Conservation (phyloP, 805 yeast genomes). For the Suhomyces prunicola region DNA sequence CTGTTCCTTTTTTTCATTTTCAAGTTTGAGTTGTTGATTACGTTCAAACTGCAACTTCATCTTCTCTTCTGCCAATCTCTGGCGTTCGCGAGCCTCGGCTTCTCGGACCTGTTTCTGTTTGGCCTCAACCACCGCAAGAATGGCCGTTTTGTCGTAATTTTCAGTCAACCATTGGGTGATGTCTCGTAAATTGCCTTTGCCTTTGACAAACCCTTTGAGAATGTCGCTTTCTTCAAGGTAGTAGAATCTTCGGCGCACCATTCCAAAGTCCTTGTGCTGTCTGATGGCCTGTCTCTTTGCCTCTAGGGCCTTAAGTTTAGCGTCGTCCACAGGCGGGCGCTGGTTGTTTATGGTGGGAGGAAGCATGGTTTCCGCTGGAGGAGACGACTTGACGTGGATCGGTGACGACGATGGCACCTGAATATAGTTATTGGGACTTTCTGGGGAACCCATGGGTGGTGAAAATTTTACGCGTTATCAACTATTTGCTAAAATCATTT, state of each 20-base stretch:
- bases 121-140: slow-evolving; percentile 18
- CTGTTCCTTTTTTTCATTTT: slow-evolving; percentile 7
- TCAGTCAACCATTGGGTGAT: slow-evolving; percentile 37
- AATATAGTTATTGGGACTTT: slow-evolving; percentile 16
- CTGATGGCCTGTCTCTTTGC: slow-evolving; percentile 34
- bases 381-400: slow-evolving; percentile 27
- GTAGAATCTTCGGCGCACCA: slow-evolving; percentile 33
- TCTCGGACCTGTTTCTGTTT: slow-evolving; percentile 11
- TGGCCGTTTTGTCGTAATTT: slow-evolving; percentile 27
- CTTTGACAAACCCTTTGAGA: slow-evolving; percentile 41
- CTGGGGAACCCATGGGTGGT: not conserved
- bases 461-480: not conserved
- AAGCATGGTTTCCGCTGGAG: slow-evolving; percentile 10
- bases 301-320: slow-evolving; percentile 24
- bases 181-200: slow-evolving; percentile 41
- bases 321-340: slow-evolving; percentile 5
- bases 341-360: slow-evolving; percentile 4
- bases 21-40: not conserved
- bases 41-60: slow-evolving; percentile 15
- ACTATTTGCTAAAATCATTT: not conserved
- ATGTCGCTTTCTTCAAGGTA: slow-evolving; percentile 41
- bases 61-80: slow-evolving; percentile 7
- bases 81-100: slow-evolving; percentile 11
- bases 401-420: slow-evolving; percentile 46
- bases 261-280: slow-evolving; percentile 38